Base-by-base conservation (phyloP, 805 yeast genomes). In the Brettanomyces sp. region DNA sequence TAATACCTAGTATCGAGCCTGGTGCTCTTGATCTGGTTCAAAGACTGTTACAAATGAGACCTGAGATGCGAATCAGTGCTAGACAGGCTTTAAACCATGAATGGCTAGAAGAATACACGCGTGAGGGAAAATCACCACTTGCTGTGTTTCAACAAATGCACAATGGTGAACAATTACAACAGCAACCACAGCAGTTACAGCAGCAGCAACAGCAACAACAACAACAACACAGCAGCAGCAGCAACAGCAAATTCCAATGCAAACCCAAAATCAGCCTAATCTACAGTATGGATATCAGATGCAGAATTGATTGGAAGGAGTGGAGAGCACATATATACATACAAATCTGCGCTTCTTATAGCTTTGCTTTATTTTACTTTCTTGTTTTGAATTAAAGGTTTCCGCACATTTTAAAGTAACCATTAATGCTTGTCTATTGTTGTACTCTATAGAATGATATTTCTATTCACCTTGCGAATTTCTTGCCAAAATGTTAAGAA, bases 21-120 rank as follows among this genome's bases (percentile, higher is more conserved):
- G 67, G 80, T 65, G 90, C 88, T 9, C 67, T 83, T 54, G 84
- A 84, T 54, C 66, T 85, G 55, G 68, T 85, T 56, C 76, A 76
- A 53, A 70, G 77, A 47, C 64, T 77, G 53, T 67, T 77, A 52
- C 81, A 77, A 56, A 76, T 77, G 80, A 66, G 80, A 56, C 82
- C 82, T 6, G 82, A 77, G 50, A 72, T 76, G 25, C 67, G 82
- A 59, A 70, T 77, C 34, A 75, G 79, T 46, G 80, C 82, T 4
- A 68, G 82, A 57, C 81, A 76, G 56, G 79, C 80, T 8, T 68
- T 77, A 52, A 80, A 77, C 50, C 82, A 83, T 59, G 85, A 87
- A 9, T 80, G 95, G 95, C 86, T 87, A 60, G 82, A 80, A 46
- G 95, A 87, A 55, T 81, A 76, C 48, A 71, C 79, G 23, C 57